These are phyloP conservation scores for Plasmopara muralis DNA, from an alignment of 352 stramenopile species.

Conservation along the genomic window DNA sequence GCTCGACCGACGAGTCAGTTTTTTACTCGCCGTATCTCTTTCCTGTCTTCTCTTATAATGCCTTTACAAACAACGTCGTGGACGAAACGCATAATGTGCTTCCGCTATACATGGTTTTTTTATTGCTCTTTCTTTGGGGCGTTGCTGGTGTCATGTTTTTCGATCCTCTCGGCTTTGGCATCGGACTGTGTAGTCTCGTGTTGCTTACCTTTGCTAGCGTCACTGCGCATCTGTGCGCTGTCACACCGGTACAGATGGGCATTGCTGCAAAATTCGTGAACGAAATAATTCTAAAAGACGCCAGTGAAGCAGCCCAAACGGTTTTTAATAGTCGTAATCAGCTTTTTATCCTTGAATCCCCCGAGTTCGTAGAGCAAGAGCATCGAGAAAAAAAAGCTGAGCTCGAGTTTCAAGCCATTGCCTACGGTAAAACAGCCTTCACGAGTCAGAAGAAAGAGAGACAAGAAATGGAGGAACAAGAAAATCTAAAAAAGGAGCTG, in stretches of 20 bases:
- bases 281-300: slow-evolving; percentile 83
- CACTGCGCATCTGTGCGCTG: slow-evolving; percentile 68
- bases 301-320: slow-evolving; percentile 60
- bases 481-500: slow-evolving; percentile 8
- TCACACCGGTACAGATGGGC: slow-evolving; percentile 85
- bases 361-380: slow-evolving; percentile 73
- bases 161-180: slow-evolving; percentile 82
- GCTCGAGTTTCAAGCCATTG: slow-evolving; percentile 79
- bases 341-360: slow-evolving; percentile 70
- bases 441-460: slow-evolving; percentile 40
- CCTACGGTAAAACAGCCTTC: slow-evolving; percentile 48
- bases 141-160: slow-evolving; percentile 85
- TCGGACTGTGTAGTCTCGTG: slow-evolving; percentile 82
- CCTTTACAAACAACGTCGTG: slow-evolving; percentile 86
- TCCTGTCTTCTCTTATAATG: slow-evolving; percentile 87
- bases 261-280: slow-evolving; percentile 86
- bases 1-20: slow-evolving; percentile 45
- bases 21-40: slow-evolving; percentile 88
- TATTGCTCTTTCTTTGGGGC: slow-evolving; percentile 81
- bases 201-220: slow-evolving; percentile 70
- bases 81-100: slow-evolving; percentile 73
- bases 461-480: slow-evolving; percentile 15
- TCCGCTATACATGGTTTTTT: slow-evolving; percentile 61
- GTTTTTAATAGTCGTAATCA: slow-evolving; percentile 55
- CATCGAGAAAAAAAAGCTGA: slow-evolving; percentile 65